These are phyloP conservation scores for Acer campestre DNA, from an alignment of 345 rosid genomes.

Conservation along the genomic window DNA sequence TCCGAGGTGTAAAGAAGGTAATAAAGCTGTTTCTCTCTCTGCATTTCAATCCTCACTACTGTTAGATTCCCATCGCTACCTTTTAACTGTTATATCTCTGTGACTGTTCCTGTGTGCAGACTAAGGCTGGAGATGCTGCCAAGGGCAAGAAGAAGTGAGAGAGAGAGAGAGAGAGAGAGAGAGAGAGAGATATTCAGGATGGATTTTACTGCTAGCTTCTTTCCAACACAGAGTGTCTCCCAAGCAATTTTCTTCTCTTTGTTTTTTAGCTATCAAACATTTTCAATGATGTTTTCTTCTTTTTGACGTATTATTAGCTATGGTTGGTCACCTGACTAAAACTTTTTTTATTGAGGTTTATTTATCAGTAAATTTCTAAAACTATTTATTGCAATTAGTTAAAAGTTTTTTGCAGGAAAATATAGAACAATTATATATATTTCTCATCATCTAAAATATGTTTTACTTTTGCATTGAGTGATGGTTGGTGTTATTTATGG, in stretches of 20 bases:
- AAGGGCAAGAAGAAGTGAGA: conserved; percentile 17
- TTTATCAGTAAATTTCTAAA: not conserved
- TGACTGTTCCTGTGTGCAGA: not conserved
- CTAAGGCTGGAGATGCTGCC: conserved; percentile 23
- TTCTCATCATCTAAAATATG: not conserved
- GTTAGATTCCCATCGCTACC: not conserved
- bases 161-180: not conserved
- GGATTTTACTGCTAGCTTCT: not conserved
- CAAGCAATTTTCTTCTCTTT: not conserved
- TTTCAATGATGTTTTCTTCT: not conserved
- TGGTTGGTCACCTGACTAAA: not conserved
- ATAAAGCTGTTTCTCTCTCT: not conserved
- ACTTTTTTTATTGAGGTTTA: not conserved
- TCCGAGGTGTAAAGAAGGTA: conserved; percentile 25
- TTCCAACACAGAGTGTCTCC: not conserved
- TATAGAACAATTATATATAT: not conserved
- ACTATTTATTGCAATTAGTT: not conserved
- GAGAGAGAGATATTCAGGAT: not conserved
- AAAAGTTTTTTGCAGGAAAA: not conserved
- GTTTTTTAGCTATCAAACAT: not conserved
- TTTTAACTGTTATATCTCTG: not conserved
- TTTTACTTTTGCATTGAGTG: too few relatives aligned
- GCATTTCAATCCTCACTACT: not conserved
- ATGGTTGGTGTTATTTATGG: too few relatives aligned
- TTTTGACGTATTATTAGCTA: not conserved